phyloP scores from a whole-genome alignment of 164 flowering plant genomes.

The Umbilicus rupestris region DNA sequence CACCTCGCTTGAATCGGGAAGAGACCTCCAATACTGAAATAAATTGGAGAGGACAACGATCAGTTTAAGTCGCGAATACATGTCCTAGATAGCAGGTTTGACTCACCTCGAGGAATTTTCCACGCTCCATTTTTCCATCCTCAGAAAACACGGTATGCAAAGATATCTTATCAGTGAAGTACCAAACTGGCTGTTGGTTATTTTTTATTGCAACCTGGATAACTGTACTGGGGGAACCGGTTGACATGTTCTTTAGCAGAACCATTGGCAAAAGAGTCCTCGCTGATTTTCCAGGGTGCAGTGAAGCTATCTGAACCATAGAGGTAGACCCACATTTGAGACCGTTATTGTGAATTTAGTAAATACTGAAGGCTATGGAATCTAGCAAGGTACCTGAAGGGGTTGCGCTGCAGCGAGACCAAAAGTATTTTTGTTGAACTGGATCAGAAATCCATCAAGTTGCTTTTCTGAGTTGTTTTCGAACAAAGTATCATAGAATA shows the following conservation, averaged over 20 bases:
- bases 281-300: slow-evolving; percentile 81
- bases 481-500: slow-evolving; percentile 77
- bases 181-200: slow-evolving; percentile 99
- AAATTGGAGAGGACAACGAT: not conserved
- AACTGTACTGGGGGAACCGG: slow-evolving; percentile 80
- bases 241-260: slow-evolving; percentile 64
- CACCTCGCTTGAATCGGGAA: slow-evolving; percentile 88
- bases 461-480: slow-evolving; percentile 72
- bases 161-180: slow-evolving; percentile 72
- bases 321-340: not conserved
- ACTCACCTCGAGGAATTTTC: slow-evolving; percentile 78
- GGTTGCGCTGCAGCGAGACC: slow-evolving; percentile 92
- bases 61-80: not conserved
- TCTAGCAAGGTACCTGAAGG: slow-evolving; percentile 51
- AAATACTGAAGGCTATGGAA: not conserved
- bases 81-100: not conserved
- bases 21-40: slow-evolving; percentile 88
- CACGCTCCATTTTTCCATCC: slow-evolving; percentile 95
- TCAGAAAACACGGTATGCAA: slow-evolving; percentile 63
- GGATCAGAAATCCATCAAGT: slow-evolving; percentile 98
- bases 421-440: slow-evolving; percentile 93
- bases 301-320: slow-evolving; percentile 54
- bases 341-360: not conserved
- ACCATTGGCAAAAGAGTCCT: slow-evolving; percentile 84
- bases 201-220: slow-evolving; percentile 95